Conservation (phyloP, 225 moss, liverwort and hornwort genomes). For the Marchantia polymorpha region DNA sequence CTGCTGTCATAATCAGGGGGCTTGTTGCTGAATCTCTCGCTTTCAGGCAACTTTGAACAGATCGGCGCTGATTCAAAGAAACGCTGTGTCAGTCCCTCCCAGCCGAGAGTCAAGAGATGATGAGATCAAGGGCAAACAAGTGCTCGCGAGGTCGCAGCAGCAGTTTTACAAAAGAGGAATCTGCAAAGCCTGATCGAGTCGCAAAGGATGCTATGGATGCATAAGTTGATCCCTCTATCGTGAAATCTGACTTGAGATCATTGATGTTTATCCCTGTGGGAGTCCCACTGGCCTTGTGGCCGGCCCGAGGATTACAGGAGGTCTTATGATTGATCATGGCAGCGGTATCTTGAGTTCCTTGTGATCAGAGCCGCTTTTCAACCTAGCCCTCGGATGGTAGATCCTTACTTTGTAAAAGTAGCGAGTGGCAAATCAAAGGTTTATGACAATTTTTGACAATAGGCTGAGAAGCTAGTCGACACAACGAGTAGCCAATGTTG, state of each 20-base stretch:
- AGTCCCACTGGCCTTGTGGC: conserved; percentile 11
- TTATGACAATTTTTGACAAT: neutral
- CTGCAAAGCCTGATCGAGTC: conserved; percentile 9
- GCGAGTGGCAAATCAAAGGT: neutral
- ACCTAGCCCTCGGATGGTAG: neutral
- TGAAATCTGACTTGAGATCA: neutral
- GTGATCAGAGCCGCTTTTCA: neutral
- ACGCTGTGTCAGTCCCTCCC: conserved; percentile 24
- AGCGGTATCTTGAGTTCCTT: neutral
- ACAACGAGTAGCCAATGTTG: neutral
- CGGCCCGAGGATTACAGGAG: conserved; percentile 1
- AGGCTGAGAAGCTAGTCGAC: neutral
- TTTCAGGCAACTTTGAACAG: conserved; percentile 23
- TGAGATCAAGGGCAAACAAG: conserved; percentile 19
- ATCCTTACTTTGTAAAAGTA: neutral
- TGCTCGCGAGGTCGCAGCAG: conserved; percentile 18
- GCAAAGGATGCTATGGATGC: neutral
- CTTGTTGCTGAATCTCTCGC: conserved; percentile 18
- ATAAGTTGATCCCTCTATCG: neutral
- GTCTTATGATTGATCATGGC: neutral
- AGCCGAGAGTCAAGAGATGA: conserved; percentile 12
- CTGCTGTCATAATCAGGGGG: conserved; percentile 11
- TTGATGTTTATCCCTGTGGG: conserved; percentile 7
- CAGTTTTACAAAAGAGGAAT: conserved; percentile 9
- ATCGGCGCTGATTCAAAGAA: conserved; percentile 25